phyloP scores from a whole-genome alignment of 140 eudicot genomes.

The Oenanthe javanica region DNA sequence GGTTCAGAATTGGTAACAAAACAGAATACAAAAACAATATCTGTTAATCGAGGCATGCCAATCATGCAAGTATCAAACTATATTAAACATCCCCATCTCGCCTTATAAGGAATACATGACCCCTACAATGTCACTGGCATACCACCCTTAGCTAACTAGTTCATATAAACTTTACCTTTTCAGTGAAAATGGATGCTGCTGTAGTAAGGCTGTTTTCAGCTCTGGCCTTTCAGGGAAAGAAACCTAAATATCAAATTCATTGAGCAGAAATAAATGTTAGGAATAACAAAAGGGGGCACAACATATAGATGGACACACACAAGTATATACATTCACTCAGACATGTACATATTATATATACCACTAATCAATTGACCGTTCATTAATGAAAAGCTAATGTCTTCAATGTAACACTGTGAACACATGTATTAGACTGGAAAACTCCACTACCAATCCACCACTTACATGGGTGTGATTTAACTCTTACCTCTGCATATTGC shows the following conservation, averaged over 20 bases:
- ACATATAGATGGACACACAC: no score
- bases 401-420: background rate
- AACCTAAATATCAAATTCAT: conserved; percentile 37
- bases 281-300: background rate
- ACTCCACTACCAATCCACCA: background rate
- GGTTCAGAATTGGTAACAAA: background rate
- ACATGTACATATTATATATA: background rate
- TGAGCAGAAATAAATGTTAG: background rate
- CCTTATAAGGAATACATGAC: background rate
- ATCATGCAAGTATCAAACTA: background rate
- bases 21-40: background rate
- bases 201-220: conserved; percentile 43
- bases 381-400: background rate
- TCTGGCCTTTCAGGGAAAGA: conserved; percentile 67
- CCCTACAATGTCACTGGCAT: background rate
- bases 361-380: background rate
- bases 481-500: background rate
- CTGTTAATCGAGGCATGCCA: background rate
- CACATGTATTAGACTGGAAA: no score
- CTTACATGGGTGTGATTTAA: background rate
- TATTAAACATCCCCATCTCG: background rate
- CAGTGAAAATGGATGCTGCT: conserved; percentile 42
- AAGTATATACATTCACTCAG: background rate
- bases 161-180: conserved; percentile 31
- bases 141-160: background rate